phyloP scores from a whole-genome alignment of 1,139 yeast genomes.

The Scheffersomyces lignicola region DNA sequence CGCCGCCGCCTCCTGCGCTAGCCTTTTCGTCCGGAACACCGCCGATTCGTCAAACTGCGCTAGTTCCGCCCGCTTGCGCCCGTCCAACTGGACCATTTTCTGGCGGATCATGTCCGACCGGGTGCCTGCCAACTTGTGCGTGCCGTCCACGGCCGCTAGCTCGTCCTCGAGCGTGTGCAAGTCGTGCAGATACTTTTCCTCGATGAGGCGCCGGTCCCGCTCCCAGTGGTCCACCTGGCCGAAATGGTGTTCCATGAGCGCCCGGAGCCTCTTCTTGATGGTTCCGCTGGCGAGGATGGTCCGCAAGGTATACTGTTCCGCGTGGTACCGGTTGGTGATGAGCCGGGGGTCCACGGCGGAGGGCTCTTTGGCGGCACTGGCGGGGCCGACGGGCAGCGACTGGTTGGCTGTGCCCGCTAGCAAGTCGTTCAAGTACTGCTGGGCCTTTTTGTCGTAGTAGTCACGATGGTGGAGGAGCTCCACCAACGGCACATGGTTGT shows the following conservation, averaged over 20 bases:
- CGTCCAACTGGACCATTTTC: slow-evolving; percentile 10
- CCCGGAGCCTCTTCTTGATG: slow-evolving; percentile 6
- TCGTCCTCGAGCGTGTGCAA: slow-evolving; percentile 4
- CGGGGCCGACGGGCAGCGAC: background rate
- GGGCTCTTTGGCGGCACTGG: background rate
- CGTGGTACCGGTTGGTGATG: slow-evolving; percentile 23
- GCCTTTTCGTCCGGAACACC: slow-evolving; percentile 15
- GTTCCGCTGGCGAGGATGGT: slow-evolving; percentile 9
- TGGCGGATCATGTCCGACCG: slow-evolving; percentile 7
- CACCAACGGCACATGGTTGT: slow-evolving; percentile 3
- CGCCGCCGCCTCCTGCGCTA: slow-evolving; percentile 17
- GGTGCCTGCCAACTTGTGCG: slow-evolving; percentile 3
- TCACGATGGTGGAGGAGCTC: slow-evolving; percentile 9
- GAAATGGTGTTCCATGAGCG: slow-evolving; percentile 16
- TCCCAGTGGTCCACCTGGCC: slow-evolving; percentile 18
- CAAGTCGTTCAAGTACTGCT: background rate
- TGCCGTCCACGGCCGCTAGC: no score
- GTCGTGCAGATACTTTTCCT: slow-evolving; percentile 10
- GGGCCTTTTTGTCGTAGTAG: slow-evolving; percentile 9
- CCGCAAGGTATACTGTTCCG: slow-evolving; percentile 15
- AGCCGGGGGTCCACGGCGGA: slow-evolving; percentile 13
- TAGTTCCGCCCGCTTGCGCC: slow-evolving; percentile 13
- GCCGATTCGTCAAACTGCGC: slow-evolving; percentile 19
- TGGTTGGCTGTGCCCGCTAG: background rate
- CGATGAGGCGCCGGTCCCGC: slow-evolving; percentile 14